phyloP scores from a whole-genome alignment of 306 rosid genomes.

The Acmispon strigosus region DNA sequence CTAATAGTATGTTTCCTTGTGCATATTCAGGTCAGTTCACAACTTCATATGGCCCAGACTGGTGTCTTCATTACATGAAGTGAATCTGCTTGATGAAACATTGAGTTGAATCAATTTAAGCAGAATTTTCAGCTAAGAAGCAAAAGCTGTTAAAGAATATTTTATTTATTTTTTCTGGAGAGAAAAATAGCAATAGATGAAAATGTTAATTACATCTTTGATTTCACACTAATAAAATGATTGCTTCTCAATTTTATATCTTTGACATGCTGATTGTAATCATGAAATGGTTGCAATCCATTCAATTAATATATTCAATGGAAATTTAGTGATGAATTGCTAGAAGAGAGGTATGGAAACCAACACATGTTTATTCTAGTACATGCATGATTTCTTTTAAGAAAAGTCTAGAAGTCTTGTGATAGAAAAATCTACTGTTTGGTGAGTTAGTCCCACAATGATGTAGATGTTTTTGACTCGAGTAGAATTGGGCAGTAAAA shows the following conservation, averaged over 20 bases:
- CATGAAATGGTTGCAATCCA: background rate
- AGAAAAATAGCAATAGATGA: background rate
- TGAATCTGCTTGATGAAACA: background rate
- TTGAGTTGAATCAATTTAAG: background rate
- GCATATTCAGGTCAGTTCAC: conserved; percentile 9
- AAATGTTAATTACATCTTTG: background rate
- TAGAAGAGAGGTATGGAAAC: no score
- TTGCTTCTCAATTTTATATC: background rate
- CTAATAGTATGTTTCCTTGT: background rate
- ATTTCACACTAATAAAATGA: background rate
- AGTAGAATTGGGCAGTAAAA: no score
- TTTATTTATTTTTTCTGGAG: background rate
- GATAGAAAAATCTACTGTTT: no score
- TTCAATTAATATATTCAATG: no score
- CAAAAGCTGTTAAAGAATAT: background rate
- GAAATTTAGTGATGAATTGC: no score
- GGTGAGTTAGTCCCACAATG: no score
- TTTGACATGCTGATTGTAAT: background rate
- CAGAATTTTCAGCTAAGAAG: conserved; percentile 2
- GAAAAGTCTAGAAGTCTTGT: no score
- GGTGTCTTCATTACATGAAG: background rate
- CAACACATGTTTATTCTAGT: no score
- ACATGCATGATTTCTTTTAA: no score
- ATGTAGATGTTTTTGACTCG: no score
- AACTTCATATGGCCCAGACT: background rate